Base-by-base conservation (phyloP, 305 asterid genomes). In the Euphrasia arctica region DNA sequence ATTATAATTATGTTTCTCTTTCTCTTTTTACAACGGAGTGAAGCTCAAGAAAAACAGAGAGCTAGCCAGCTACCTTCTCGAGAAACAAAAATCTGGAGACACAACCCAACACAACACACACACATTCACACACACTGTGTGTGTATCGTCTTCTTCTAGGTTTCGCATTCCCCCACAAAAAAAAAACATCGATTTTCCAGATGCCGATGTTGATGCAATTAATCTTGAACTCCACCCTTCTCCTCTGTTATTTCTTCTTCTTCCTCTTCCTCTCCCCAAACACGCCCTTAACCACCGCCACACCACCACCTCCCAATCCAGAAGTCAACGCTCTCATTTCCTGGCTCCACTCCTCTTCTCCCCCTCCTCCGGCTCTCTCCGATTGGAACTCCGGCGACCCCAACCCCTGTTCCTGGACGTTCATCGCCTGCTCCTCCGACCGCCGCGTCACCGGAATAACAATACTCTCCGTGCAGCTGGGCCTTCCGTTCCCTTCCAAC, bases 161-260 rank as follows among this genome's bases (percentile, higher is more conserved):
- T 22, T 13, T 22, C 58, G 29, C 58, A n/a, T 3, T 29, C 58
- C 32, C 58, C 56, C 54, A 9, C 15, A 45, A 11, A 47, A 47
- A 50, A 13, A 4, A 51, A 51, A 51, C 27, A 51, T 18, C 18
- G 0, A 47, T 3, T 10, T 13, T 61, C 45, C 32, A 69, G 74
- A 84, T 83, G 89, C 79, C 93, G 75, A 90, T 85, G 94, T 70
- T 89, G 88, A 82, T 94, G 88, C 96, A 76, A 45, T 12, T 9
- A 83, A 82, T 80, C 85, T 84, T 80, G 83, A 76, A 78, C 70
- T 63, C 67, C 83, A 67, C 76, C 63, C 70, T 75, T 47, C 56
- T 28, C 58, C 54, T 72, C 73, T 54, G 60, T 57, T 63, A 59
- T 71, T 54, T 70, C 59, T 63, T 82, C 67, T 57, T 75, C 58